These are phyloP conservation scores for Rhodotorula taiwanensis DNA, from an alignment of 768 basidiomycete species.

Conservation along the genomic window DNA sequence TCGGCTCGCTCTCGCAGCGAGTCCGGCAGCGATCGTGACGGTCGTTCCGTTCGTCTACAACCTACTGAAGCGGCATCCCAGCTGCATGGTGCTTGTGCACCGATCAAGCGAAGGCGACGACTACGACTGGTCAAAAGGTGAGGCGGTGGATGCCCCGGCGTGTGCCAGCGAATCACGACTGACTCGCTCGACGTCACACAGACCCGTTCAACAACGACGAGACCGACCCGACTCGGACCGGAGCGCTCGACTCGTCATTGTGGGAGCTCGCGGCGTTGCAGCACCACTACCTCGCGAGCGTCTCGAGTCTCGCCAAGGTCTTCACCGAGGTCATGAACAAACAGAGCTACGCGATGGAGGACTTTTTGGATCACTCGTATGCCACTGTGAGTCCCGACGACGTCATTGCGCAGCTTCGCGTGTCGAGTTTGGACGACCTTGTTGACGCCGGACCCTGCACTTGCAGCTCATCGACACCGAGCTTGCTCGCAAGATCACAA, in stretches of 20 bases:
- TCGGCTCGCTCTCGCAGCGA: constrained; percentile 71
- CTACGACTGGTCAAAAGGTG: constrained; percentile 33
- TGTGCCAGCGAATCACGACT: too few species aligned
- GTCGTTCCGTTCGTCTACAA: constrained; percentile 92
- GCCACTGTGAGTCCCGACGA: constrained; percentile 43
- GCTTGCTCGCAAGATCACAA: constrained; percentile 58
- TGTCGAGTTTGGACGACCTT: too few species aligned
- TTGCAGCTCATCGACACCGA: constrained; percentile 79
- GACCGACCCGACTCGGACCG: constrained; percentile 64
- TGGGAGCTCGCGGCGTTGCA: constrained; percentile 84
- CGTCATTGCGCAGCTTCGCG: too few species aligned
- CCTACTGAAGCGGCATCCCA: constrained; percentile 81
- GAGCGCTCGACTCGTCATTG: constrained; percentile 75
- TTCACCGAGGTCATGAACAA: constrained; percentile 90
- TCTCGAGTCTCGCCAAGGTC: constrained; percentile 80
- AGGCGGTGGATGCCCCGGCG: neutral
- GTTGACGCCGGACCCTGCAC: too few species aligned
- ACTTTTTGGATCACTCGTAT: constrained; percentile 86
- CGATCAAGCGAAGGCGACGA: constrained; percentile 45
- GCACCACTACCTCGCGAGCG: constrained; percentile 73
- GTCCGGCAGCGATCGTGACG: constrained; percentile 84
- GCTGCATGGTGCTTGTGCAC: constrained; percentile 89
- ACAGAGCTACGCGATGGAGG: constrained; percentile 79
- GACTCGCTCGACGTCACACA: too few species aligned
- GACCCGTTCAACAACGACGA: constrained; percentile 68